A percentile compares a stretch with the other conserved stretches of the same genome.
Evolutionary conservation across 2,329 filamentous ascomycete genomes (phyloP).

Genomic region (Myriosclerotinia scirpicola): DNA sequence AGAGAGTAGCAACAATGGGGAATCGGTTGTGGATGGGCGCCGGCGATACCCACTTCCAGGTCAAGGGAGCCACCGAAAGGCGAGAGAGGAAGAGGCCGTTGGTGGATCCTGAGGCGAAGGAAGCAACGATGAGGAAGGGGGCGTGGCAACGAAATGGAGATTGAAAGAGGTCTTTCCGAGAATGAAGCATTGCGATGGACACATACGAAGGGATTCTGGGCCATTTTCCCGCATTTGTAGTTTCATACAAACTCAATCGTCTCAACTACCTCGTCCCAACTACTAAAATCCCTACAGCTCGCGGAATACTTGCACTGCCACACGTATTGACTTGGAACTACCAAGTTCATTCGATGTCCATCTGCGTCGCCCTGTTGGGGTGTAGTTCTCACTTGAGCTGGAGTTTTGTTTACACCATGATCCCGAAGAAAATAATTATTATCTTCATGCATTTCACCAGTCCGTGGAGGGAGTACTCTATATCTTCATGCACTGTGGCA

Average conservation of each 20-base stretch:
- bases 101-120: no score
- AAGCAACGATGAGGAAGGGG: no score
- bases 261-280: background rate
- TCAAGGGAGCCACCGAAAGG: no score
- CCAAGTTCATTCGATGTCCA: slow-evolving; percentile 5
- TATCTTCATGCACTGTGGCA: slow-evolving; percentile 11
- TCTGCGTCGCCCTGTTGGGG: background rate
- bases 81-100: no score
- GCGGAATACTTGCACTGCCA: slow-evolving; percentile 1
- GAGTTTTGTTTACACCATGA: background rate
- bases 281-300: background rate
- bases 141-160: no score
- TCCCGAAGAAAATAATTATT: background rate
- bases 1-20: no score
- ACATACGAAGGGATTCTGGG: background rate
- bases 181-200: no score
- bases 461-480: background rate
- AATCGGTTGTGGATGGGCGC: no score
- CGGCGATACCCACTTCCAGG: no score
- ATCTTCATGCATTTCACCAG: no score
- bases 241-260: slow-evolving; percentile 1
- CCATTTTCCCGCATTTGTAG: background rate
- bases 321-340: background rate
- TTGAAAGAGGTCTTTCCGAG: no score
- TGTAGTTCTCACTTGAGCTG: background rate